A percentile compares a stretch with the other conserved stretches of the same genome.
Evolutionary conservation across 495 filamentous ascomycete genomes (phyloP).

Genomic region (Penicillium longicatenatum): DNA sequence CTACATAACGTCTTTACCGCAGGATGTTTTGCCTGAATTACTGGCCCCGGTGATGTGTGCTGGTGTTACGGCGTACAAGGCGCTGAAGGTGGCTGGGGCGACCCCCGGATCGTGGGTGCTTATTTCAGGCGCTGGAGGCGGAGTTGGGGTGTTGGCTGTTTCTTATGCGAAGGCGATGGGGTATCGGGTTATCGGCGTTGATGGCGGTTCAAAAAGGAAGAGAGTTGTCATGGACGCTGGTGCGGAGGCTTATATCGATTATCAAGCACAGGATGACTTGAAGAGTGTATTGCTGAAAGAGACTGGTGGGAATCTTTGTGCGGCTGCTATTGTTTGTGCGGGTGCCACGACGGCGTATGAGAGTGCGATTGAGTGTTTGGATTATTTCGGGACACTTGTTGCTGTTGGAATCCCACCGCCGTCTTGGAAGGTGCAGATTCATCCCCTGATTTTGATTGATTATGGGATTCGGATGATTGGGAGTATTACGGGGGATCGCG

Average conservation of each 20-base stretch:
- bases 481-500: not conserved
- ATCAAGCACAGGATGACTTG: not conserved
- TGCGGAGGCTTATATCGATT: slow-evolving; percentile 39
- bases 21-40: not conserved
- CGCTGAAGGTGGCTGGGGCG: slow-evolving; percentile 77
- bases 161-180: slow-evolving; percentile 94
- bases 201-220: slow-evolving; percentile 84
- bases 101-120: slow-evolving; percentile 77
- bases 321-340: slow-evolving; percentile 4
- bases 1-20: slow-evolving; percentile 1
- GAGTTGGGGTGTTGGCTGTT: slow-evolving; percentile 77
- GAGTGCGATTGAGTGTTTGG: not conserved
- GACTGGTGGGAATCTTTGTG: not conserved
- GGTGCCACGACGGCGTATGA: not conserved
- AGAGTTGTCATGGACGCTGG: slow-evolving; percentile 66
- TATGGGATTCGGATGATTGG: not conserved
- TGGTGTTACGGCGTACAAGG: slow-evolving; percentile 93
- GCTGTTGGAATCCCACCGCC: not conserved
- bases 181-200: slow-evolving; percentile 73
- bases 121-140: slow-evolving; percentile 87
- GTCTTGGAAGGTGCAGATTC: not conserved
- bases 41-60: slow-evolving; percentile 73
- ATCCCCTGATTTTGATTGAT: slow-evolving; percentile 6
- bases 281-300: not conserved
- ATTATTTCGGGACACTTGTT: slow-evolving; percentile 2